phyloP scores from a whole-genome alignment of 2,329 filamentous ascomycete genomes.

The Penicillium sclerotigenum region DNA sequence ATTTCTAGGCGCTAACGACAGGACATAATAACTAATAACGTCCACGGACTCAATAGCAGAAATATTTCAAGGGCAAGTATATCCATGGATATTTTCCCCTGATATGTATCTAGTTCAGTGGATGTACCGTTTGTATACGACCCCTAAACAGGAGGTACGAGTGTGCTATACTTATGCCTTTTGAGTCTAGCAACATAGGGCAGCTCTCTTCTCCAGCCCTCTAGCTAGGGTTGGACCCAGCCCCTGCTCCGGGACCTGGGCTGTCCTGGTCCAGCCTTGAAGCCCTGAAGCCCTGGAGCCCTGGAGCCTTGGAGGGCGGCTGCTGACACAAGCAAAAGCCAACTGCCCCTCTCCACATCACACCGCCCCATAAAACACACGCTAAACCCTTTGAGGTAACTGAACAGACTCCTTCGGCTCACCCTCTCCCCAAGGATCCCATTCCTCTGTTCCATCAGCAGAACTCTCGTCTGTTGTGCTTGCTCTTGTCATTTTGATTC shows the following conservation, averaged over 20 bases:
- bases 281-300: no score
- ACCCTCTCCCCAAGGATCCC: constrained; percentile 15
- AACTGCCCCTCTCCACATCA: constrained; percentile 28
- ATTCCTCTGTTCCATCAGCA: constrained; percentile 6
- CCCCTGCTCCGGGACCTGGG: background rate
- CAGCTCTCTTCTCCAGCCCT: background rate
- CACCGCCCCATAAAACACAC: constrained; percentile 27
- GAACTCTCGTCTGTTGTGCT: constrained; percentile 1
- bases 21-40: no score
- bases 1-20: background rate
- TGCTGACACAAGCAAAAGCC: background rate
- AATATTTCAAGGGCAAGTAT: background rate
- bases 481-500: background rate
- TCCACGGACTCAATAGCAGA: background rate
- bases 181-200: background rate
- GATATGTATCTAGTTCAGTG: background rate
- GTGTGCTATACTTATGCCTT: background rate
- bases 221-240: background rate
- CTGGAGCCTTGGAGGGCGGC: background rate
- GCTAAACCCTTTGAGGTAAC: constrained; percentile 22
- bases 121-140: background rate
- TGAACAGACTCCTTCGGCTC: constrained; percentile 26
- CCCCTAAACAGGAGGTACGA: background rate
- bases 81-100: background rate
- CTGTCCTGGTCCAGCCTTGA: background rate